Percentiles rank a stretch among this genome's conserved stretches.
phyloP scores from a whole-genome alignment of 2,329 filamentous ascomycete genomes.

The Ilyonectria destructans region DNA sequence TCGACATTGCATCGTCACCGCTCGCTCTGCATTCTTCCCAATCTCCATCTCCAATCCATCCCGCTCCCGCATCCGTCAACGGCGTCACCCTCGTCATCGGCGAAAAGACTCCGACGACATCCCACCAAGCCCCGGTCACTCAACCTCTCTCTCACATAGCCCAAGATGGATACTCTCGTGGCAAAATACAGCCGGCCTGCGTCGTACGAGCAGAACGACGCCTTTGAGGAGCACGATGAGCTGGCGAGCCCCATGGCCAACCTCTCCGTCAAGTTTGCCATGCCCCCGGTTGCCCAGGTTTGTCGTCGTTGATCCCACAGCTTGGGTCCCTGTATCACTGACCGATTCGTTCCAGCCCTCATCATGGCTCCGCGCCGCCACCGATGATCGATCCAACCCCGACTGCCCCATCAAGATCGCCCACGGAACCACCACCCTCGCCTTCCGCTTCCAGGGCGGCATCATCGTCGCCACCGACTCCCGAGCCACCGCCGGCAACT shows the following conservation, averaged over 20 bases:
- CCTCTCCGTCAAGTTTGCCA: conserved; percentile 92
- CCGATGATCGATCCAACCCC: conserved; percentile 97
- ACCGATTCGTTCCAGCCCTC: conserved; percentile 74
- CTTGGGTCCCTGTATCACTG: conserved; percentile 23
- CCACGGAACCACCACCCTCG: conserved; percentile 97
- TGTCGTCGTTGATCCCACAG: conserved; percentile 51
- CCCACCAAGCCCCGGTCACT: background rate
- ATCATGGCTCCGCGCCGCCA: conserved; percentile 95
- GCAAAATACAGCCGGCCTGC: conserved; percentile 87
- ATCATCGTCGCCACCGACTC: conserved; percentile 99
- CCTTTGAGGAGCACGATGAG: conserved; percentile 81
- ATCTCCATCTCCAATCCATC: conserved; percentile 1
- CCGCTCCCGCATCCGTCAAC: conserved; percentile 3
- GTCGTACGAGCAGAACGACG: conserved; percentile 80
- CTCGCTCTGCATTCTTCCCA: conserved; percentile 1
- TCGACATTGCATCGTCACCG: background rate
- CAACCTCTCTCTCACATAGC: conserved; percentile 30
- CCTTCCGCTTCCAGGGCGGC: conserved; percentile 97
- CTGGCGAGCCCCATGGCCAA: conserved; percentile 80
- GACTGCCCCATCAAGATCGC: conserved; percentile 99
- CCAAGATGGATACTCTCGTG: conserved; percentile 90
- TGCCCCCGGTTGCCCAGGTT: conserved; percentile 94
- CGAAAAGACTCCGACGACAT: conserved; percentile 11
- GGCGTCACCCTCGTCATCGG: conserved; percentile 17
- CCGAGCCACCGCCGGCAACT: conserved; percentile 96